Conservation (phyloP, 2,329 filamentous ascomycete genomes). For the Aspergillus jensenii region DNA sequence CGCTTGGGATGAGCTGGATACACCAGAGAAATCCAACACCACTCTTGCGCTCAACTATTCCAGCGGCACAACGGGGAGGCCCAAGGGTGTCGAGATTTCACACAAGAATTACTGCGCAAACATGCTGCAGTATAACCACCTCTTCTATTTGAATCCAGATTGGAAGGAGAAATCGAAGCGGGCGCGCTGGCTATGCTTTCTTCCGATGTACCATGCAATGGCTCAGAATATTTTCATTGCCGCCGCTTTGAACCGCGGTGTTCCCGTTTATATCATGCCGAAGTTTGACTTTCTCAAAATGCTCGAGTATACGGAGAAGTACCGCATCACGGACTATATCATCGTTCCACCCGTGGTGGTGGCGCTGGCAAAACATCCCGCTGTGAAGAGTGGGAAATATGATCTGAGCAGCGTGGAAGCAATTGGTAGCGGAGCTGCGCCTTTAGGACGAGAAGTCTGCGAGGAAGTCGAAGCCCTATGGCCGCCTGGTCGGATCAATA, state of each 20-base stretch:
- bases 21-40: slow-evolving; percentile 42
- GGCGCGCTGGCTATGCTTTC: slow-evolving; percentile 60
- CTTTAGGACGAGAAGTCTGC: slow-evolving; percentile 55
- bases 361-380: slow-evolving; percentile 69
- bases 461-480: slow-evolving; percentile 61
- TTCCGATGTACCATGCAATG: slow-evolving; percentile 76
- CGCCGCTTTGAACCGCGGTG: slow-evolving; percentile 48
- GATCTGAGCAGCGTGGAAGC: slow-evolving; percentile 66
- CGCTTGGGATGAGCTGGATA: slow-evolving; percentile 54
- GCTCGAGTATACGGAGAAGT: slow-evolving; percentile 66
- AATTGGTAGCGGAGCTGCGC: slow-evolving; percentile 68
- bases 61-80: slow-evolving; percentile 71
- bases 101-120: slow-evolving; percentile 76
- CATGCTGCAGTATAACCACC: slow-evolving; percentile 57
- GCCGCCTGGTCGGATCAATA: slow-evolving; percentile 48
- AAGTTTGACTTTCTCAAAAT: slow-evolving; percentile 74
- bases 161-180: slow-evolving; percentile 45
- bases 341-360: slow-evolving; percentile 76
- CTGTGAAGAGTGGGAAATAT: slow-evolving; percentile 55
- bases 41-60: slow-evolving; percentile 73
- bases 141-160: slow-evolving; percentile 49
- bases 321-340: slow-evolving; percentile 64
- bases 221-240: slow-evolving; percentile 71
- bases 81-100: slow-evolving; percentile 81
- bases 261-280: slow-evolving; percentile 75